A percentile compares a stretch with the other conserved stretches of the same genome.
phyloP scores from a whole-genome alignment of 495 filamentous ascomycete species.

The Daldinia concentrica region DNA sequence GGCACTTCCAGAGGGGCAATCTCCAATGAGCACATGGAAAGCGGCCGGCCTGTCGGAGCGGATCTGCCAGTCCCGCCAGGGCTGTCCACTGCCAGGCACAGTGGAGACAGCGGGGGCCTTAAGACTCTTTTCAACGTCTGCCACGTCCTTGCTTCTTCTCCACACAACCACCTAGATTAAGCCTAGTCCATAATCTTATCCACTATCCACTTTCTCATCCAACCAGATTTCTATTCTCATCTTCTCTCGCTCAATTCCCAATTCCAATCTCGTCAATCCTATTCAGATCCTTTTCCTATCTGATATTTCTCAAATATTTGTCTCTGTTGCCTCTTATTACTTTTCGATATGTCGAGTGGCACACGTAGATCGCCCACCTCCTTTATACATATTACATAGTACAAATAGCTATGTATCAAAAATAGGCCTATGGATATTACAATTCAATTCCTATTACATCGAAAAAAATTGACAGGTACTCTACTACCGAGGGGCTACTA shows the following conservation, averaged over 20 bases:
- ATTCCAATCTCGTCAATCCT: constrained; percentile 28
- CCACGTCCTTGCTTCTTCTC: constrained; percentile 37
- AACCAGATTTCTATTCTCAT: constrained; percentile 13
- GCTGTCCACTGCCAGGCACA: constrained; percentile 18
- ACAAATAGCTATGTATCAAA: not conserved
- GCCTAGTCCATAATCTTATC: constrained; percentile 15
- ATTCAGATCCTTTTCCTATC: constrained; percentile 37
- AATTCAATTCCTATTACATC: not conserved
- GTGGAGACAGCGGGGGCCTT: constrained; percentile 5
- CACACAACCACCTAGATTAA: constrained; percentile 27
- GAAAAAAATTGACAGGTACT: too few species aligned
- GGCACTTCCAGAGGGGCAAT: constrained; percentile 2
- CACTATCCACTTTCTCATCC: constrained; percentile 4
- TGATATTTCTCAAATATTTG: constrained; percentile 21
- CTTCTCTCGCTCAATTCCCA: constrained; percentile 6
- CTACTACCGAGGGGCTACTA: not conserved
- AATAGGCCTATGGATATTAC: not conserved
- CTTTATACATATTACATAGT: not conserved
- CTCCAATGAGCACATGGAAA: constrained; percentile 15
- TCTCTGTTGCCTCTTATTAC: constrained; percentile 24
- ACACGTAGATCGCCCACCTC: constrained; percentile 7
- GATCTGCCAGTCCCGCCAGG: constrained; percentile 31
- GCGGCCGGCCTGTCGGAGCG: constrained; percentile 33
- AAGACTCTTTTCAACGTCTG: constrained; percentile 25
- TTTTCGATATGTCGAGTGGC: constrained; percentile 9